Evolutionary conservation across 257 asterid genomes (phyloP), one percentile per base, ranked within the genome.

Genomic region (Nicotiana attenuata): DNA sequence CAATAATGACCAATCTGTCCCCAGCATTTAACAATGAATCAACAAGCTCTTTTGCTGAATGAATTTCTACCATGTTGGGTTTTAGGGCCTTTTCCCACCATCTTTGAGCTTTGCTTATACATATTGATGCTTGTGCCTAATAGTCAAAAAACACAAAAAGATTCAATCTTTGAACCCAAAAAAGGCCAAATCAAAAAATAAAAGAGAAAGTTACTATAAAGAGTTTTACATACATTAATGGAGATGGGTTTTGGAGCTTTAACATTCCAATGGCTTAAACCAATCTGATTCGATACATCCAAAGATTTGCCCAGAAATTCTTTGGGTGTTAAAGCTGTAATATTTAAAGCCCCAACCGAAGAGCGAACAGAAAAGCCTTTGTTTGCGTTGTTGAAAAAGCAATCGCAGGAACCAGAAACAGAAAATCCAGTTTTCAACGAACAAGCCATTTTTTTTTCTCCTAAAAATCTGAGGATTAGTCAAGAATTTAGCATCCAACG

Each of bases 41-140:
- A 10, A 88, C 92, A 11, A 93, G 80, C 28, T 95, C 92, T 81
- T 86, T 89, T 1, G 97, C 97, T 57, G 96, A 90, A 77, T 87
- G 82, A 76, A 95, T 91, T 88, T 95, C 99, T 31, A 91, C 31
- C 97, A 93, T 93, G 90, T 95, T 95, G 56, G 98, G 93, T 29
- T 86, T 88, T 15, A 88, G 90, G 24, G 90, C 84, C 77, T 95
- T 95, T 65, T 95, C 97, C 99, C 99, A 93, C 99, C 99, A 95
- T 86, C 92, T 90, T 86, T 79, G 76, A 84, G 91, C 60, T 87
- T 82, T 93, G 73, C 89, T 84, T 31, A 93, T 84, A 75, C 87
- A 86, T 79, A 80, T 55, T 50, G 91, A 80, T 67, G 91, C 77
- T 73, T 92, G 97, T 65, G 96, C 98, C 97, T 95, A 78, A 82